Conservation (phyloP, 106 monocot species). For the Cymbidium sinense region DNA sequence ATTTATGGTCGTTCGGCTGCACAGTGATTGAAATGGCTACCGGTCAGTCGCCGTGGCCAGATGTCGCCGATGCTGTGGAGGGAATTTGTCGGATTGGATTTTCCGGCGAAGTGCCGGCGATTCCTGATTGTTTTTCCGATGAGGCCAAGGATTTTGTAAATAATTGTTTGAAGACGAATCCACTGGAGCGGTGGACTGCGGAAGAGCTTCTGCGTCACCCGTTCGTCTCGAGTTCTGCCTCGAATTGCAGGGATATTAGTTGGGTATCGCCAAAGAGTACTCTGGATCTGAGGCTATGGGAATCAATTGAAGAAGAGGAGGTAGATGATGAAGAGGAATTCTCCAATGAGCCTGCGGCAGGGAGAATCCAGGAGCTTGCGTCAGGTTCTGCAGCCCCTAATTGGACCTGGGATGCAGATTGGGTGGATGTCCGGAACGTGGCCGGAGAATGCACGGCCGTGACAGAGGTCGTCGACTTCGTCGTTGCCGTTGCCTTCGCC, state of each 20-base stretch:
- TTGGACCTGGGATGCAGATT: constrained; percentile 11
- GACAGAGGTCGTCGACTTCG: not conserved
- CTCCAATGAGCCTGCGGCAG: not conserved
- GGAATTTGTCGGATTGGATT: constrained; percentile 32
- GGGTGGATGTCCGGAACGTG: not conserved
- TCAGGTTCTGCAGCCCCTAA: not conserved
- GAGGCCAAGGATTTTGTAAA: constrained; percentile 36
- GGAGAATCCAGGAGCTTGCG: not conserved
- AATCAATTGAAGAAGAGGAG: not conserved
- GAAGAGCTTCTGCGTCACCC: constrained; percentile 15
- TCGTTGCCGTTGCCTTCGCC: not conserved
- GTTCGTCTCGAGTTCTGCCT: not conserved
- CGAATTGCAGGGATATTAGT: not conserved
- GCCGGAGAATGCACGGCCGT: not conserved
- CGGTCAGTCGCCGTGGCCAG: constrained; percentile 26
- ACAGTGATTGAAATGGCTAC: constrained; percentile 34
- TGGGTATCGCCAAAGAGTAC: constrained; percentile 14
- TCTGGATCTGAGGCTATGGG: constrained; percentile 8
- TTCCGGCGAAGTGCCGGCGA: constrained; percentile 20
- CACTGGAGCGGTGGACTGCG: constrained; percentile 7
- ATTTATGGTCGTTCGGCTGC: constrained; percentile 39
- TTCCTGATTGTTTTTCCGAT: constrained; percentile 28
- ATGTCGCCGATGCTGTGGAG: constrained; percentile 13
- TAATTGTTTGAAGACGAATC: constrained; percentile 29
- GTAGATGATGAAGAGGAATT: not conserved